Evolutionary conservation across 148 eudicot species (phyloP), one percentile per base, ranked within the genome.

Genomic region (Selenicereus undatus): DNA sequence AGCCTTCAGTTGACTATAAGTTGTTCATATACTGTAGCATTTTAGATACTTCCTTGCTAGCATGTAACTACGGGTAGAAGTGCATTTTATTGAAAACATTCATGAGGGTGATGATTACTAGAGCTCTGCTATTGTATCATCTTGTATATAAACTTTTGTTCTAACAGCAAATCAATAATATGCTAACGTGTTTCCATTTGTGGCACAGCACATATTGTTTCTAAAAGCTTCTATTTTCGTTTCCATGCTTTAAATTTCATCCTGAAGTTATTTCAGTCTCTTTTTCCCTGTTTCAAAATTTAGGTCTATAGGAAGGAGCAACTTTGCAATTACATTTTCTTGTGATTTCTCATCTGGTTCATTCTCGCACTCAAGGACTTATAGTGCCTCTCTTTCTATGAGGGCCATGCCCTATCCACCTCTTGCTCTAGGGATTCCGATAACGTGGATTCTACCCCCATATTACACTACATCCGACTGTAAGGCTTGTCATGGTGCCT

Each of bases 391-490:
- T 71, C 52, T 90, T 52, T 80, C 90, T 71, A 66, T 94, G 71
- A 83, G 78, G 82, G 98, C 93, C 65, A 89, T 94, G 74, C 80
- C 98, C 68, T 90, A 93, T 81, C 98, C 89, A 83, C 95, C 98
- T 60, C 94, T 94, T 83, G 90, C 98, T 83, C 92, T 84, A 73
- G 98, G 97, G 83, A 86, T 87, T 81, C 89, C 93, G 51, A 82
- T 89, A n/a, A 94, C 98, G 48, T 94, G 98, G 98, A 82, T 91
- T 84, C 95, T 94, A 76, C 98, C 98, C 82, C 91, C 97, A 73
- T 86, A 93, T 86, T 91, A 94, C 85, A 90, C 87, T 73, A 81
- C 98, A 36, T 88, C 98, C 26, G 88, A 83, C 79, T n/a, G n/a
- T n/a, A n/a, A n/a, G n/a, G n/a, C n/a, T n/a, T n/a, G n/a, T n/a